phyloP scores from a whole-genome alignment of 2,329 filamentous ascomycete species.

The Stenocarpella maydis region DNA sequence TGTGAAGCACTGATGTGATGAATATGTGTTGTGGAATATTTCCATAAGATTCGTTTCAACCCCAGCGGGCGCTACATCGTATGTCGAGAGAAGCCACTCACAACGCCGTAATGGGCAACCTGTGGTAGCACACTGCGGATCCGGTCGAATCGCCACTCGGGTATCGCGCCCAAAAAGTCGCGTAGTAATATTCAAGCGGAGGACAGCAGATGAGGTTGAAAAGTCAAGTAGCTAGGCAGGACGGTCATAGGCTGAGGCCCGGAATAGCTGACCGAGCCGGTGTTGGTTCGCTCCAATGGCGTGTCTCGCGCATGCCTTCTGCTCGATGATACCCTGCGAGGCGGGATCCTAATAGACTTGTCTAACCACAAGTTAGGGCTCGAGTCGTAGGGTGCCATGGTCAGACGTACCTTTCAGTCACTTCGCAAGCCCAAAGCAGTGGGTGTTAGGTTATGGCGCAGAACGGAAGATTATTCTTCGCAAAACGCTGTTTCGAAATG shows the following conservation, averaged over 20 bases:
- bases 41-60: constrained; percentile 6
- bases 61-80: neutral
- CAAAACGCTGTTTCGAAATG: neutral
- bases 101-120: neutral
- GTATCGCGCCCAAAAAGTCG: neutral
- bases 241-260: neutral
- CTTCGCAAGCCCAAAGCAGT: neutral
- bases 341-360: neutral
- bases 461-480: too few species aligned
- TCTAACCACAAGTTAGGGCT: neutral
- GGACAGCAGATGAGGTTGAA: neutral
- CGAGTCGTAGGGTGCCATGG: neutral
- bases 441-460: neutral
- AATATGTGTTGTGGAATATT: neutral
- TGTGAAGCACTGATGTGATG: constrained; percentile 15
- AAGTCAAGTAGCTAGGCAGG: constrained; percentile 5
- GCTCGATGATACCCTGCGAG: constrained; percentile 16
- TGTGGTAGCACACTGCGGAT: neutral
- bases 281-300: constrained; percentile 7
- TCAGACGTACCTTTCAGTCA: neutral
- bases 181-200: constrained; percentile 7
- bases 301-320: constrained; percentile 1
- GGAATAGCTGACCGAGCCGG: constrained; percentile 7
- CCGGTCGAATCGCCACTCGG: neutral
- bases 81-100: neutral